Percentiles rank a stretch among this genome's conserved stretches.
phyloP scores from a whole-genome alignment of 2,329 filamentous ascomycete species.

The Penicillium decumbens region DNA sequence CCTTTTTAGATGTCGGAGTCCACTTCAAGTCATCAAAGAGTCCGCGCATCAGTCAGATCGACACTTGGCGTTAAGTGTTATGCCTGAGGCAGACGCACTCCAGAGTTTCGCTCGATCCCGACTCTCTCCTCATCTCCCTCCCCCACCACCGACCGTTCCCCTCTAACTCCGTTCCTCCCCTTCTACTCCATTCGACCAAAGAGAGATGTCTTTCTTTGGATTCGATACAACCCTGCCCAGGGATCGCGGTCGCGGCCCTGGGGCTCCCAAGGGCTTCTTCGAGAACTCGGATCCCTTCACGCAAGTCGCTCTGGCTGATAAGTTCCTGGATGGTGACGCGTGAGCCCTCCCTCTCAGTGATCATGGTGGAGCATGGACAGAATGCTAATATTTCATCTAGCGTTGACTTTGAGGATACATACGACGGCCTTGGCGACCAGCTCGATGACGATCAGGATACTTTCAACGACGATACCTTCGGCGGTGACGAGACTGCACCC shows the following conservation, averaged over 20 bases:
- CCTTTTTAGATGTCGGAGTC: not conserved
- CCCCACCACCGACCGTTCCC: slow-evolving; percentile 5
- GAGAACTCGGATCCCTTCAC: slow-evolving; percentile 86
- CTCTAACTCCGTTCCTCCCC: slow-evolving; percentile 10
- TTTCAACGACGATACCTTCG: slow-evolving; percentile 97
- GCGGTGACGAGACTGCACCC: slow-evolving; percentile 40
- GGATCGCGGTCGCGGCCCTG: slow-evolving; percentile 59
- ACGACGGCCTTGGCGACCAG: slow-evolving; percentile 86
- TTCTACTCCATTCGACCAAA: slow-evolving; percentile 20
- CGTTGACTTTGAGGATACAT: slow-evolving; percentile 92
- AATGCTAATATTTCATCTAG: slow-evolving; percentile 36
- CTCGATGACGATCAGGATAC: slow-evolving; percentile 88
- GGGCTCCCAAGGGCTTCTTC: slow-evolving; percentile 68
- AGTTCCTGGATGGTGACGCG: slow-evolving; percentile 58
- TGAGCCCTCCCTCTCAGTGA: slow-evolving; percentile 44
- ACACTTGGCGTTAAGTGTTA: slow-evolving; percentile 1
- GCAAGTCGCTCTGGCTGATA: slow-evolving; percentile 60
- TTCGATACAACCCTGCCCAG: slow-evolving; percentile 67
- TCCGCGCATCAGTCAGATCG: slow-evolving; percentile 3
- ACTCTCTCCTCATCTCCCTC: slow-evolving; percentile 14
- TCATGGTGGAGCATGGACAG: not conserved
- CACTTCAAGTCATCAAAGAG: not conserved
- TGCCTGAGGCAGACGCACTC: slow-evolving; percentile 18
- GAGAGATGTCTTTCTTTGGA: slow-evolving; percentile 82
- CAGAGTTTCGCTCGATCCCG: slow-evolving; percentile 20